Evolutionary conservation across 2,329 filamentous ascomycete genomes (phyloP).

Genomic region (Fusarium sp.): DNA sequence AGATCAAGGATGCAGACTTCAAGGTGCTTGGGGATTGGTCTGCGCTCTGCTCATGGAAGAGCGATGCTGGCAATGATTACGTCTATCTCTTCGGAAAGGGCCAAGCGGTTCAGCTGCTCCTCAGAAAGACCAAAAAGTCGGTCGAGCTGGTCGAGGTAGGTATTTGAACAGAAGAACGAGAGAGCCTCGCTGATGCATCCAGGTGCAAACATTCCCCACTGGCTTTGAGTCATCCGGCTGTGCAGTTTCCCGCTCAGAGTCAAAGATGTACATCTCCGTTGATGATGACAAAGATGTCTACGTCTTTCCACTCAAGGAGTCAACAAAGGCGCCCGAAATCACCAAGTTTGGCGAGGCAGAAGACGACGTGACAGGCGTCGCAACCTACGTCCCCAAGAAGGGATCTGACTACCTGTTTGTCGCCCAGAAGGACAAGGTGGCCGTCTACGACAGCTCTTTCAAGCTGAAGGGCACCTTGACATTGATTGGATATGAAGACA

Average conservation of each 20-base stretch:
- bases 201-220: conserved; percentile 57
- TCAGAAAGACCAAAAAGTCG: conserved; percentile 45
- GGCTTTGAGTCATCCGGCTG: conserved; percentile 58
- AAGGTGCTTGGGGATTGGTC: conserved; percentile 60
- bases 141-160: conserved; percentile 54
- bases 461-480: conserved; percentile 51
- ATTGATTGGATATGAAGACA: conserved; percentile 53
- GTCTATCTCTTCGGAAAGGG: conserved; percentile 60
- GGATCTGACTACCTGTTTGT: conserved; percentile 58
- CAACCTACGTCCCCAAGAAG: conserved; percentile 52
- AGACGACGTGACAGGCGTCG: conserved; percentile 56
- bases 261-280: conserved; percentile 54
- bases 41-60: conserved; percentile 59
- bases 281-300: conserved; percentile 55
- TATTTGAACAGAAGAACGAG: too few species aligned
- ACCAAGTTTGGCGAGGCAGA: conserved; percentile 50
- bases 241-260: conserved; percentile 51
- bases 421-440: conserved; percentile 52
- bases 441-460: conserved; percentile 54
- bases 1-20: conserved; percentile 47
- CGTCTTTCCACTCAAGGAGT: conserved; percentile 54
- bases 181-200: not conserved
- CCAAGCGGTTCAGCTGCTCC: conserved; percentile 52
- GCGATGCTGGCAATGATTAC: conserved; percentile 55
- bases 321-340: conserved; percentile 51